These are phyloP conservation scores for Penicillium sp. DNA, from an alignment of 2,329 filamentous ascomycete species.

Conservation along the genomic window DNA sequence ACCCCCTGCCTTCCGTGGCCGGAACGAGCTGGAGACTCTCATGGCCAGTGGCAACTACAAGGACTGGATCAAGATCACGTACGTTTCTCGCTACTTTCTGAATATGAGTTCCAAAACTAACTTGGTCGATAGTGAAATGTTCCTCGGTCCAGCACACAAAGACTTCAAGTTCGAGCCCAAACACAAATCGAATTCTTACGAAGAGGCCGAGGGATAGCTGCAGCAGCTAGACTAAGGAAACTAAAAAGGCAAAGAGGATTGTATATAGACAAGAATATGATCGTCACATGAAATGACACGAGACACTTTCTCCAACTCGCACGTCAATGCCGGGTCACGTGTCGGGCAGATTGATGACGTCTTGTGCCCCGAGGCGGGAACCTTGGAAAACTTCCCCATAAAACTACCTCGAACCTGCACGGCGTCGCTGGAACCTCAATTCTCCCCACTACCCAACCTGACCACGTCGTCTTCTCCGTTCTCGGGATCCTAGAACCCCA, in stretches of 20 bases:
- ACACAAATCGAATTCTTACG: constrained; percentile 92
- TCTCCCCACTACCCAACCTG: constrained; percentile 3
- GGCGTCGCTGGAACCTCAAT: constrained; percentile 40
- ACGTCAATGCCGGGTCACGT: constrained; percentile 19
- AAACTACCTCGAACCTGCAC: constrained; percentile 66
- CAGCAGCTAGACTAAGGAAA: not conserved
- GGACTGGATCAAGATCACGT: constrained; percentile 99
- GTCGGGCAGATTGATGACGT: constrained; percentile 31
- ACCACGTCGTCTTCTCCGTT: constrained; percentile 7
- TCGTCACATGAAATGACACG: not conserved
- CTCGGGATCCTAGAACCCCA: not conserved
- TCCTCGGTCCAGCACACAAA: constrained; percentile 83
- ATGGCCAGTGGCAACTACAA: constrained; percentile 87
- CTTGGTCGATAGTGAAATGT: constrained; percentile 74
- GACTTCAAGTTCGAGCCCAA: constrained; percentile 95
- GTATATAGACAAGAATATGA: constrained; percentile 1
- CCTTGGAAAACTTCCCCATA: constrained; percentile 20
- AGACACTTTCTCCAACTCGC: not conserved
- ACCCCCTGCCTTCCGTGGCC: constrained; percentile 76
- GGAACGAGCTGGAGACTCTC: constrained; percentile 91
- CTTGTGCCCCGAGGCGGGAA: constrained; percentile 20
- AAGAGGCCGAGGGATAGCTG: constrained; percentile 61
- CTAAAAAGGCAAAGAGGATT: not conserved
- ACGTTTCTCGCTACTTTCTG: constrained; percentile 39
- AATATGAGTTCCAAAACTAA: constrained; percentile 15